Conservation (phyloP, 306 rosid genomes). For the Fagus crenata region DNA sequence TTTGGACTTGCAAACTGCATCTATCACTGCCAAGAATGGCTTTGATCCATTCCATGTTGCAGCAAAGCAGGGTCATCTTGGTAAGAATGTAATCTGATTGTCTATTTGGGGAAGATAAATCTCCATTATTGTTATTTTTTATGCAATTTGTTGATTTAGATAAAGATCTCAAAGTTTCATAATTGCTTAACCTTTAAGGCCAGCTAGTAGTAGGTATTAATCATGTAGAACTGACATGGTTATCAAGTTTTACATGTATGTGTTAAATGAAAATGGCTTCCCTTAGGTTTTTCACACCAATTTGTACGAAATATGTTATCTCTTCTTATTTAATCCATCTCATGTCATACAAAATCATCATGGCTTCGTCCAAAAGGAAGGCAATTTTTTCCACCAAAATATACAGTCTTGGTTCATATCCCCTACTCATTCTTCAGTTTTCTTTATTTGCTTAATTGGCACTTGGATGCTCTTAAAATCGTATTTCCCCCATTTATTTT, state of each 20-base stretch:
- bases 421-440: background rate
- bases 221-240: background rate
- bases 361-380: background rate
- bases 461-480: background rate
- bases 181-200: background rate
- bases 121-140: background rate
- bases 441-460: background rate
- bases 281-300: background rate
- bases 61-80: constrained; percentile 89
- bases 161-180: background rate
- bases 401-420: background rate
- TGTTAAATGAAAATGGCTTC: background rate
- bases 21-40: constrained; percentile 73
- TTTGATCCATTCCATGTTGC: constrained; percentile 88
- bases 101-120: background rate
- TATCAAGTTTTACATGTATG: background rate
- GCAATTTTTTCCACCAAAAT: background rate
- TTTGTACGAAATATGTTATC: background rate
- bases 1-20: constrained; percentile 81
- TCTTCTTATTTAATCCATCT: background rate
- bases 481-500: background rate
- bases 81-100: constrained; percentile 43
- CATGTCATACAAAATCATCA: background rate
- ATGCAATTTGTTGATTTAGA: background rate
- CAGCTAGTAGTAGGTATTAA: background rate